Percentiles rank a stretch among this genome's conserved stretches.
Conservation (phyloP, 164 flowering plant species). For the Malania oleifera region DNA sequence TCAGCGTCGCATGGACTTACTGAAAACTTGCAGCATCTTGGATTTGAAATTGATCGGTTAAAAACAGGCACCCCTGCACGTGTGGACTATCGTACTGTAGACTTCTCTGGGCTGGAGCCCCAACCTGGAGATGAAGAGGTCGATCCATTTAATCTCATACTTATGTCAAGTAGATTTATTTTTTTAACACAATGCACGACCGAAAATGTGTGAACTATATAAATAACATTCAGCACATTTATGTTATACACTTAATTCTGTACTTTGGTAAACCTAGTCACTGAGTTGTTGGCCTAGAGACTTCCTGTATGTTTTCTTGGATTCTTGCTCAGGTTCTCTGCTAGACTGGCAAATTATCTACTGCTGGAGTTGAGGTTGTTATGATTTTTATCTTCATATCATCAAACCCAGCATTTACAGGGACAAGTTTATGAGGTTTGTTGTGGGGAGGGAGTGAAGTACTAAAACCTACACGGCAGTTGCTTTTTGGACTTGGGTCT, state of each 20-base stretch:
- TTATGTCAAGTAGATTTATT: slow-evolving; percentile 20
- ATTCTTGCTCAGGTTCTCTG: not conserved
- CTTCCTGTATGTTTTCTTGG: not conserved
- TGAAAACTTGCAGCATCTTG: slow-evolving; percentile 73
- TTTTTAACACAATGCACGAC: not conserved
- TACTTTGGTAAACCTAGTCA: not conserved
- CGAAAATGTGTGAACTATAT: not conserved
- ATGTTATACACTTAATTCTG: no score
- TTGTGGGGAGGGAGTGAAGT: no score
- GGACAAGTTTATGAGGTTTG: no score
- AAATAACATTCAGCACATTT: not conserved
- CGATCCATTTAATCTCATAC: slow-evolving; percentile 27
- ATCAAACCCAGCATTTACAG: no score
- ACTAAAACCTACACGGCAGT: no score
- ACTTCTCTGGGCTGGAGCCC: slow-evolving; percentile 80
- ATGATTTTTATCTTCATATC: no score
- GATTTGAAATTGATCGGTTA: slow-evolving; percentile 87
- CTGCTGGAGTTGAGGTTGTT: no score
- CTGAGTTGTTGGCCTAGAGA: not conserved
- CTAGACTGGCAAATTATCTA: no score
- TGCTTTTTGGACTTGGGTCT: no score
- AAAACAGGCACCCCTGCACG: slow-evolving; percentile 99
- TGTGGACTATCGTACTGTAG: slow-evolving; percentile 81
- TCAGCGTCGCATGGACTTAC: slow-evolving; percentile 94
- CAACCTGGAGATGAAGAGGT: slow-evolving; percentile 99